phyloP scores from a whole-genome alignment of 805 yeast genomes.

The Wickerhamia fluorescens region DNA sequence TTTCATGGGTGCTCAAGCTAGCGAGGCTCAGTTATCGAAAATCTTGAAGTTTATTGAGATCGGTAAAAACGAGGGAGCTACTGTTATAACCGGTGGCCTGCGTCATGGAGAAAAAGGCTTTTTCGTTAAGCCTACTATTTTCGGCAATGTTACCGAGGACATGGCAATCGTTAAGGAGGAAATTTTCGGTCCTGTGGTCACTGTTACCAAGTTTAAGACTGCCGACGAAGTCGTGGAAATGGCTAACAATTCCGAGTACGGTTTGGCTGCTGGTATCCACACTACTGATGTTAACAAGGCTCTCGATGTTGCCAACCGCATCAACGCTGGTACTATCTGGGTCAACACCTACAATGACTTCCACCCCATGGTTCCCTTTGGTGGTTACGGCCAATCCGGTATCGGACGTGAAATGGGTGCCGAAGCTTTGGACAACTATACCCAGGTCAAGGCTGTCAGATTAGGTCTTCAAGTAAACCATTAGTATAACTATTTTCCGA shows the following conservation, averaged over 20 bases:
- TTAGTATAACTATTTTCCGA: slow-evolving; percentile 9
- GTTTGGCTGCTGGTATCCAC: slow-evolving; percentile 89
- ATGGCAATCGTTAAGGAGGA: slow-evolving; percentile 80
- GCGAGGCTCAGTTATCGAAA: slow-evolving; percentile 70
- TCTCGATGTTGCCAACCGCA: slow-evolving; percentile 61
- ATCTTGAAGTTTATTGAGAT: slow-evolving; percentile 67
- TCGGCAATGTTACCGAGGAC: slow-evolving; percentile 70
- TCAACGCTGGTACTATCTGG: slow-evolving; percentile 89
- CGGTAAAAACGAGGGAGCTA: slow-evolving; percentile 83
- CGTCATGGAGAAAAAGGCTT: slow-evolving; percentile 64
- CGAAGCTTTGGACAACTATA: slow-evolving; percentile 79
- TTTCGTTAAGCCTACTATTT: slow-evolving; percentile 75
- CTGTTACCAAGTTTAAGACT: slow-evolving; percentile 72
- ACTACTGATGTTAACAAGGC: slow-evolving; percentile 71
- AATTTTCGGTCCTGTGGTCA: slow-evolving; percentile 92
- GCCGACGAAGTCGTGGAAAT: slow-evolving; percentile 71
- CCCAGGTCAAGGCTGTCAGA: slow-evolving; percentile 83
- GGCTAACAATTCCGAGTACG: slow-evolving; percentile 81
- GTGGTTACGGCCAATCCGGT: slow-evolving; percentile 89
- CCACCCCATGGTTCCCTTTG: slow-evolving; percentile 85
- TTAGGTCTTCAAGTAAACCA: no score
- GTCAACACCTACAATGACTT: slow-evolving; percentile 85
- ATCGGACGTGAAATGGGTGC: slow-evolving; percentile 91
- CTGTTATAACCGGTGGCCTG: slow-evolving; percentile 75
- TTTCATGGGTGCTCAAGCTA: slow-evolving; percentile 91